Base-by-base conservation (phyloP, 441 rosid species). In the Sinapis alba region DNA sequence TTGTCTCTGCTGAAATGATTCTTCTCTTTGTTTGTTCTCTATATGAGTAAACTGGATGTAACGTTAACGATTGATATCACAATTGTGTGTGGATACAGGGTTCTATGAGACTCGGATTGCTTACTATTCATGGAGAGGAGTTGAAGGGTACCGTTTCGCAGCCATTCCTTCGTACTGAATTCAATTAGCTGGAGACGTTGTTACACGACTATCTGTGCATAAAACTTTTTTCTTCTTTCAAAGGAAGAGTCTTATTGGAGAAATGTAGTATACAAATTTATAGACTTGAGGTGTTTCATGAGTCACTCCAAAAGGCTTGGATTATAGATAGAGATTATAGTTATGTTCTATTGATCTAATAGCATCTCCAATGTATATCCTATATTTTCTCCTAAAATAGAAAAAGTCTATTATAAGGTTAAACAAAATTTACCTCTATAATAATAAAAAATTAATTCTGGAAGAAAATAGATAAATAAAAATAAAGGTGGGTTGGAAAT, bases 81-180 rank as follows among this genome's bases (percentile, higher is more conserved):
- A 24, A 51, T 74, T 73, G 23, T 54, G 23, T 54, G 67, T 62
- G 69, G 38, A 1, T 80, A 73, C 86, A 93, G 96, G 98, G 1
- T 93, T 91, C 66, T 91, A 93, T 24, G 97, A 93, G 81, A 91
- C 91, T 16, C 87, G 96, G 28, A 82, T 91, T 51, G 98, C 98
- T 67, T 93, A 93, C 80, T 93, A 93, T 53, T 85, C 94, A 15
- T 93, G 96, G 96, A 87, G 93, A 79, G 98, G 97, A 19, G 89
- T 83, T 10, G 83, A 84, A 58, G 98, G 97, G 62, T 88, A 87
- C 72, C 89, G 87, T 36, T 93, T 89, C 62, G 78, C 91, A 43
- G 82, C 91, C 13, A 93, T 93, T 79, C 98, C 98, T 3, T 82
- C 84, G 51, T 93, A 89, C 75, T 88, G 43, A 80, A 30, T 5